Conservation (phyloP, 352 stramenopile genomes). For the Nothophytophthora sp. region DNA sequence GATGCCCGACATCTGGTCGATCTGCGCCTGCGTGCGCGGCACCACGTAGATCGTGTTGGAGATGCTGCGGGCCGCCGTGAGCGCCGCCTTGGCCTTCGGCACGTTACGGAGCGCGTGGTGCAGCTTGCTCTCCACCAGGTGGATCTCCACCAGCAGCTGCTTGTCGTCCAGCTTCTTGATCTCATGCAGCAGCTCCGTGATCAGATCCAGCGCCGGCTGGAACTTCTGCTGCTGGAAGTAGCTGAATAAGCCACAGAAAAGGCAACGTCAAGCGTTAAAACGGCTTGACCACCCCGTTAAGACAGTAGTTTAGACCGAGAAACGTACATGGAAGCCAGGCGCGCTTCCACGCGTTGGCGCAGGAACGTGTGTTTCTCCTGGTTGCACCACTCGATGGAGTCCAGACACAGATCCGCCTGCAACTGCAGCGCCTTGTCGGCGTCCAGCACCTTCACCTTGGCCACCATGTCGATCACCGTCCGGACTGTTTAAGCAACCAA, state of each 20-base stretch:
- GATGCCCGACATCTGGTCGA: constrained; percentile 97
- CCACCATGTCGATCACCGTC: constrained; percentile 98
- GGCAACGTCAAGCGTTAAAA: constrained; percentile 12
- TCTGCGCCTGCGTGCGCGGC: constrained; percentile 93
- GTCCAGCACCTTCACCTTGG: constrained; percentile 87
- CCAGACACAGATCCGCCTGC: constrained; percentile 92
- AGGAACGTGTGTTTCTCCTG: constrained; percentile 97
- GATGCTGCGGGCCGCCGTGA: constrained; percentile 97
- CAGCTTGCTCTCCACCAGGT: constrained; percentile 98
- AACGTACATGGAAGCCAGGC: constrained; percentile 88
- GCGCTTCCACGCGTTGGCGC: constrained; percentile 96
- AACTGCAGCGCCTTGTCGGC: constrained; percentile 94
- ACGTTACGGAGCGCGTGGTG: constrained; percentile 98
- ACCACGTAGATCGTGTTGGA: constrained; percentile 99
- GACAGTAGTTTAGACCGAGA: not conserved
- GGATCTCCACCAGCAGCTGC: constrained; percentile 98
- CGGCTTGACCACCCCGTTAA: not conserved
- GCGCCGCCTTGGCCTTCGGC: constrained; percentile 95
- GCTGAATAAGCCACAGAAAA: constrained; percentile 24
- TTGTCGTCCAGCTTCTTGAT: constrained; percentile 99
- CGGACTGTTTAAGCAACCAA: constrained; percentile 82
- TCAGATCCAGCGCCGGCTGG: constrained; percentile 91
- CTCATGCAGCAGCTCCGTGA: constrained; percentile 94
- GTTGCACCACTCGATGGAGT: constrained; percentile 96
- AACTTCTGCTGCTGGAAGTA: constrained; percentile 93